Evolutionary conservation across 805 yeast genomes (phyloP).

Genomic region (Starmerella floricola): DNA sequence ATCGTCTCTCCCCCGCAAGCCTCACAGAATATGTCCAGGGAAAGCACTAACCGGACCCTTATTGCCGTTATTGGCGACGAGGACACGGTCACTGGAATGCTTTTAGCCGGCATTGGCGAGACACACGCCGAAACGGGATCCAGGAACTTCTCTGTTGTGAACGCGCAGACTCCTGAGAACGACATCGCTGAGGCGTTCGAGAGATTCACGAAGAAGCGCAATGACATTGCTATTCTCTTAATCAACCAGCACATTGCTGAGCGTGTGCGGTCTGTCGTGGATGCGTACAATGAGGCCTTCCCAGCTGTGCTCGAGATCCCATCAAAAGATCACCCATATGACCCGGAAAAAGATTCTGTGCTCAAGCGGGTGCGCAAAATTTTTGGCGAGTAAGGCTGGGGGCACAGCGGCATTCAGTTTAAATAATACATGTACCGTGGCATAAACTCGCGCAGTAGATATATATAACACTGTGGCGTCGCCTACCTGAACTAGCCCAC

Average conservation of each 20-base stretch:
- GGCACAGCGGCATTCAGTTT: no score
- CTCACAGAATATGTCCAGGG: conserved; percentile 27
- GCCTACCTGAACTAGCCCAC: neutral
- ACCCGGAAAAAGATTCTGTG: conserved; percentile 95
- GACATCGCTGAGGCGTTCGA: conserved; percentile 66
- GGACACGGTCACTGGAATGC: conserved; percentile 91
- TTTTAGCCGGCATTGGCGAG: conserved; percentile 92
- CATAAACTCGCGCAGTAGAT: no score
- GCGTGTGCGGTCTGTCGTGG: conserved; percentile 68
- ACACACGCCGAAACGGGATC: conserved; percentile 43
- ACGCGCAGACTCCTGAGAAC: conserved; percentile 64
- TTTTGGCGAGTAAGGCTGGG: conserved; percentile 76
- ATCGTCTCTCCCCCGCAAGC: no score
- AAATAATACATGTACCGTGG: no score
- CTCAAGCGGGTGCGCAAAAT: conserved; percentile 86
- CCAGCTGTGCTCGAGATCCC: conserved; percentile 97
- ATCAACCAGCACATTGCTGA: conserved; percentile 95
- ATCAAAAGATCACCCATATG: conserved; percentile 96
- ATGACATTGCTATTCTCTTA: conserved; percentile 83
- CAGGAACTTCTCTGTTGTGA: conserved; percentile 77
- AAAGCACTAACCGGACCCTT: conserved; percentile 57
- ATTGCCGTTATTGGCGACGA: conserved; percentile 96
- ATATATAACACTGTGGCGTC: neutral
- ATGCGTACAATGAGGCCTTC: conserved; percentile 75
- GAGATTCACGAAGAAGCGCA: conserved; percentile 57